phyloP scores from a whole-genome alignment of 2,329 filamentous ascomycete species.

The Verticillium isaacii region DNA sequence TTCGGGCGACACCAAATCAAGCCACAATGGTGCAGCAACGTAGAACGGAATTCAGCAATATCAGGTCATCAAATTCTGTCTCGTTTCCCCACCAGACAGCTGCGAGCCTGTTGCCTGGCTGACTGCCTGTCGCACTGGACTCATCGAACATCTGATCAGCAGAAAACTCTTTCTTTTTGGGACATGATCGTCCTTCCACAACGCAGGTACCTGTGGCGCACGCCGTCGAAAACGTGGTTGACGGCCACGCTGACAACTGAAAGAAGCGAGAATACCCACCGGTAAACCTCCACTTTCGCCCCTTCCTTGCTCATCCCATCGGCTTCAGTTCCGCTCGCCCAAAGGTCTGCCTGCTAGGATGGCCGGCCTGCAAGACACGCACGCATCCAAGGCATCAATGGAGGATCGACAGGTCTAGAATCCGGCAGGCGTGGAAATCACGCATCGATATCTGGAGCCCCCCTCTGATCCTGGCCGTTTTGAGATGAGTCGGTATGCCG shows the following conservation, averaged over 20 bases:
- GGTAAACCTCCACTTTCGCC: not conserved
- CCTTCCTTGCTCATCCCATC: not conserved
- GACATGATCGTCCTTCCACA: not conserved
- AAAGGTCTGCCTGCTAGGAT: not conserved
- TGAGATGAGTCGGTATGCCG: not conserved
- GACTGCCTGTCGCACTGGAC: not conserved
- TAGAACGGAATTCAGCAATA: not conserved
- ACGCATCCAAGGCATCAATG: not conserved
- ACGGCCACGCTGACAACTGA: not conserved
- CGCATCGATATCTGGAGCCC: not conserved
- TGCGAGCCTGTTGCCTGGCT: not conserved
- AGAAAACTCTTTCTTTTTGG: not conserved
- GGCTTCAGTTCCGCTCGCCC: not conserved
- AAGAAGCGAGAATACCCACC: not conserved
- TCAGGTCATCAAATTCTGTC: not conserved
- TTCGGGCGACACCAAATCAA: not conserved
- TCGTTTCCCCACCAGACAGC: not conserved
- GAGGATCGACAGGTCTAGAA: not conserved
- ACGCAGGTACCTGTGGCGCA: not conserved
- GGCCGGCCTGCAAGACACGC: not conserved
- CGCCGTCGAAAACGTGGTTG: not conserved
- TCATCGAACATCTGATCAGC: not conserved
- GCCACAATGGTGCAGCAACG: not conserved
- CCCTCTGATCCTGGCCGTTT: not conserved
- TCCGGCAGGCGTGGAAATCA: not conserved